phyloP scores from a whole-genome alignment of 2,329 filamentous ascomycete species.

The Ascochyta pisi region DNA sequence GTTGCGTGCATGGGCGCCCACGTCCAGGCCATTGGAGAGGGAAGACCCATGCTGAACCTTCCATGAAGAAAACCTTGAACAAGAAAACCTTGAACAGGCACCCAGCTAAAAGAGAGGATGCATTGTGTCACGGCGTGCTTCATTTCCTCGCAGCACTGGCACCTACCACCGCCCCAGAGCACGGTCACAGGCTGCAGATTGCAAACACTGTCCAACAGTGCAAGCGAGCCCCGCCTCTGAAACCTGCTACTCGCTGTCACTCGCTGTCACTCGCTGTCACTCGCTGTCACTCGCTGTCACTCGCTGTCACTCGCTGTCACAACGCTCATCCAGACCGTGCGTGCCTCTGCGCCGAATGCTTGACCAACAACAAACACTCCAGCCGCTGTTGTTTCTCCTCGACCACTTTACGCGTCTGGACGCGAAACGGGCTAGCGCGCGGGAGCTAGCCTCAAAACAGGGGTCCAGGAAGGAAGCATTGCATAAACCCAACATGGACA shows the following conservation, averaged over 20 bases:
- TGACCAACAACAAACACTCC: slow-evolving; percentile 18
- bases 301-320: background rate
- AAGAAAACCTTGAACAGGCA: too few relatives aligned
- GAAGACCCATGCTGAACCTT: too few relatives aligned
- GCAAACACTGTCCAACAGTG: background rate
- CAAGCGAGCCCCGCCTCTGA: background rate
- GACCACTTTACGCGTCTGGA: slow-evolving; percentile 15
- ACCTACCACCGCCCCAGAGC: slow-evolving; percentile 11
- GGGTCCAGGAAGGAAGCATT: background rate
- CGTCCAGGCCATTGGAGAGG: background rate
- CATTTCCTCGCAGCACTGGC: slow-evolving; percentile 18
- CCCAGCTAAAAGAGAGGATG: background rate
- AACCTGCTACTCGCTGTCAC: too few relatives aligned
- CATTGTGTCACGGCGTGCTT: slow-evolving; percentile 21
- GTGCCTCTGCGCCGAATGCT: background rate
- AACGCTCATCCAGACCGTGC: background rate
- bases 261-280: background rate
- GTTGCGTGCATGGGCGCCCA: too few relatives aligned
- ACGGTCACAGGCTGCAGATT: background rate
- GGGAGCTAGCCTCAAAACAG: slow-evolving; percentile 15
- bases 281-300: slow-evolving; percentile 5
- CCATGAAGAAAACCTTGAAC: too few relatives aligned
- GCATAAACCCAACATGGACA: too few relatives aligned
- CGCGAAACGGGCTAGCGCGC: slow-evolving; percentile 17
- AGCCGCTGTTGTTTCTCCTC: slow-evolving; percentile 1